phyloP scores from a whole-genome alignment of 2,329 filamentous ascomycete genomes.

The Leptodontidium sp. region DNA sequence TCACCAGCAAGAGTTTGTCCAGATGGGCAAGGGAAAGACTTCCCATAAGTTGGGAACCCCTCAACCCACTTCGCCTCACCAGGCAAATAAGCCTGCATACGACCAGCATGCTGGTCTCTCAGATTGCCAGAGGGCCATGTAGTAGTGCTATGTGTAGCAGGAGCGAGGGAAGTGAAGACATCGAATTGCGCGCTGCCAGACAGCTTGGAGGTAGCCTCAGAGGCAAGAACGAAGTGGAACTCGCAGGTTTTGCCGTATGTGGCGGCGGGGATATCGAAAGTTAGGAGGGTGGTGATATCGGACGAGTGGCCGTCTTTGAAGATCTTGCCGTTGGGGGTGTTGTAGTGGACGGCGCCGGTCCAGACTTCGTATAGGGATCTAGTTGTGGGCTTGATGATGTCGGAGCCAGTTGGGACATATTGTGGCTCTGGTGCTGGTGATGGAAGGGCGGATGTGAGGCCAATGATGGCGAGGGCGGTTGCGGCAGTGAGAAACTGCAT shows the following conservation, averaged over 20 bases:
- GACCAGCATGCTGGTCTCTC: conserved; percentile 35
- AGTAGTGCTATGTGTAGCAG: conserved; percentile 31
- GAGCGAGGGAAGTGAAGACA: conserved; percentile 36
- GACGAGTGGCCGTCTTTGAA: conserved; percentile 16
- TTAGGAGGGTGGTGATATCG: conserved; percentile 41
- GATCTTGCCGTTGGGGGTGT: conserved; percentile 17
- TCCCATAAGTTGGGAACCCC: conserved; percentile 5
- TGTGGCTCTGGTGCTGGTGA: conserved; percentile 11
- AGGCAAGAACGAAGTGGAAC: conserved; percentile 35
- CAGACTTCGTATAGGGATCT: conserved; percentile 16
- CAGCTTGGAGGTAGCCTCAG: conserved; percentile 23
- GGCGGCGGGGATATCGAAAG: conserved; percentile 34
- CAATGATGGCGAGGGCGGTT: conserved; percentile 7
- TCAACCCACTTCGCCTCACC: conserved; percentile 30
- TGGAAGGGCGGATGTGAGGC: conserved; percentile 7
- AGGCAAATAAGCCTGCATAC: conserved; percentile 29
- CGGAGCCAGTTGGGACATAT: background rate
- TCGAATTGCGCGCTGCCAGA: conserved; percentile 35
- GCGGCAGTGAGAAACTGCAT: conserved; percentile 19
- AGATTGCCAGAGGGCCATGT: conserved; percentile 40
- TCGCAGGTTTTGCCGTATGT: conserved; percentile 34
- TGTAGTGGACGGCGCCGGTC: conserved; percentile 18
- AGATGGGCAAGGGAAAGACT: conserved; percentile 16
- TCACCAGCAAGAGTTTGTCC: conserved; percentile 15
- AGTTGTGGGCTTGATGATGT: conserved; percentile 7